Base-by-base conservation (phyloP, 148 eudicot species). In the Fagopyrum homotropicum region DNA sequence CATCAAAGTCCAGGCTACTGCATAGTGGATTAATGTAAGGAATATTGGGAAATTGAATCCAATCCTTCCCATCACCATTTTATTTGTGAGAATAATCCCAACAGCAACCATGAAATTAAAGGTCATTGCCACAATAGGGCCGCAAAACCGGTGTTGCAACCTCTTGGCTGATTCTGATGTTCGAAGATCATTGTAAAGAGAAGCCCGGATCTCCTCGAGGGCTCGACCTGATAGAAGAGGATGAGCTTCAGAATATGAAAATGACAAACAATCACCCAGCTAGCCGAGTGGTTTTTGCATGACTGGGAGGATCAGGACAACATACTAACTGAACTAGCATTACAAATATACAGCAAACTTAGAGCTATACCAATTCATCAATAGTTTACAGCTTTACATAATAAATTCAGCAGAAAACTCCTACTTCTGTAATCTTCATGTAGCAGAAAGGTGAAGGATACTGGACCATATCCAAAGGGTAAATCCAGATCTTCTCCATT, bases 1-100 rank as follows among this genome's bases (percentile, higher is more conserved):
- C 68, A 93, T 90, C 55, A 91, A 75, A 9, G 80, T 9, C 97
- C 97, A 93, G 78, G 97, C 86, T 7, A 85, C 82, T 30, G 83
- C 16, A 74, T 93, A 93, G 75, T 93, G 98, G 73, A 93, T 91
- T 29, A 93, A 45, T 48, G 98, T 93, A 54, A 93, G 88, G 74
- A 88, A 90, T 45, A 93, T 93, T 45, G 98, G 98, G 72, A 70
- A 93, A 76, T 88, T 86, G 77, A 93, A 93, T 76, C 97, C 98
- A 44, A 89, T 88, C 78, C 69, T 89, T 35, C 93, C 96, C 93
- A 93, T 89, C 69, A 93, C 98, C 82, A 91, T 64, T 84, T 93
- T 93, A 80, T 93, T 93, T 69, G 83, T 81, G 35, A 93, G 80
- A 26, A 93, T 93, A 11, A 91, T 89, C 64, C 97, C 93, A 73